phyloP scores from a whole-genome alignment of 495 filamentous ascomycete species.

The Halenospora varia region DNA sequence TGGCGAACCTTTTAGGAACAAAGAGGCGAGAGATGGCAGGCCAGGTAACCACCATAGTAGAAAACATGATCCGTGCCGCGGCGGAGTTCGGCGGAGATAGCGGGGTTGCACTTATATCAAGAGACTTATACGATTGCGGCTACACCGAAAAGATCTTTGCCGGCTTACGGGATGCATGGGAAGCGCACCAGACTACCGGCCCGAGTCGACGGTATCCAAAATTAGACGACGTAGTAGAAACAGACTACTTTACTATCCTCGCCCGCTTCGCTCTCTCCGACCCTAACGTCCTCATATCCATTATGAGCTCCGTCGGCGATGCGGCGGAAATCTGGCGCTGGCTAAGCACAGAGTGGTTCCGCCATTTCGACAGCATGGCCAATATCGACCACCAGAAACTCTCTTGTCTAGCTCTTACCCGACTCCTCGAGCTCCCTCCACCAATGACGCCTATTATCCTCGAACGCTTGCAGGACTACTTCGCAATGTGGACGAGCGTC shows the following conservation, averaged over 20 bases:
- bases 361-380: constrained; percentile 76
- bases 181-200: constrained; percentile 70
- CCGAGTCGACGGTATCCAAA: constrained; percentile 60
- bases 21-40: constrained; percentile 64
- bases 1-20: constrained; percentile 55
- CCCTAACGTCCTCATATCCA: constrained; percentile 59
- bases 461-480: constrained; percentile 43
- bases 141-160: constrained; percentile 64
- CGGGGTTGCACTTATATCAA: constrained; percentile 59
- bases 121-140: constrained; percentile 62
- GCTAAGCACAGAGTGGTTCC: constrained; percentile 86
- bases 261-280: constrained; percentile 71
- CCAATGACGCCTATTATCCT: constrained; percentile 46
- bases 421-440: constrained; percentile 60
- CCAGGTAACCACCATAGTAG: constrained; percentile 60
- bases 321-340: constrained; percentile 57
- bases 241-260: constrained; percentile 80
- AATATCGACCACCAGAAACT: constrained; percentile 75
- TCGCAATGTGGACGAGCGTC: constrained; percentile 49
- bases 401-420: constrained; percentile 74
- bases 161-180: constrained; percentile 65
- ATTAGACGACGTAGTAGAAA: constrained; percentile 66
- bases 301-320: constrained; percentile 39
- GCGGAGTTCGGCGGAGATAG: constrained; percentile 62
- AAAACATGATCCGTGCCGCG: constrained; percentile 66